Evolutionary conservation across 2,329 filamentous ascomycete species (phyloP).

Genomic region (Ophiocordyceps camponoti-floridani): DNA sequence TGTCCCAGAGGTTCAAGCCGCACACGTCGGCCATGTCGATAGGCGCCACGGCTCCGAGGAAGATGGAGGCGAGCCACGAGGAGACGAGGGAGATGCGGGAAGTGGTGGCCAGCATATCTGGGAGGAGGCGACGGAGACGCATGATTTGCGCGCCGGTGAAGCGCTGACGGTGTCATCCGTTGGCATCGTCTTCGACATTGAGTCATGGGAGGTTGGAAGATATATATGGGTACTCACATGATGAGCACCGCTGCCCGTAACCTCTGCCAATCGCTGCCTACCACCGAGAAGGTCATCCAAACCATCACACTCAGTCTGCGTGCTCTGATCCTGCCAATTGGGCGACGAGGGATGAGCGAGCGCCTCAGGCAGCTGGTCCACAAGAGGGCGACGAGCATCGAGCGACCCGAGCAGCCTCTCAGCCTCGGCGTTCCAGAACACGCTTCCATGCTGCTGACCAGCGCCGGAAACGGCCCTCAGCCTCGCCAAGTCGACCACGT

Average conservation of each 20-base stretch:
- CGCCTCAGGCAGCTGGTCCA: conserved; percentile 53
- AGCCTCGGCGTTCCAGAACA: conserved; percentile 70
- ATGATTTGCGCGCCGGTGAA: conserved; percentile 98
- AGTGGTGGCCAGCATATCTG: conserved; percentile 65
- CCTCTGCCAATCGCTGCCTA: conserved; percentile 50
- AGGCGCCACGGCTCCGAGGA: conserved; percentile 70
- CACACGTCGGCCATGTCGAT: conserved; percentile 91
- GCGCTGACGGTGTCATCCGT: conserved; percentile 31
- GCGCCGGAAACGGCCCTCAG: conserved; percentile 77
- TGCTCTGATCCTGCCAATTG: conserved; percentile 97
- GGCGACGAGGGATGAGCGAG: conserved; percentile 79
- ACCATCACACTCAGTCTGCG: conserved; percentile 74
- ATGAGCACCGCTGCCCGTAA: conserved; percentile 84
- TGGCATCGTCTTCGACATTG: not conserved
- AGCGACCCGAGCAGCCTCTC: conserved; percentile 44
- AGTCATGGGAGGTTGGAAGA: too few species aligned
- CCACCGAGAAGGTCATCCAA: conserved; percentile 61
- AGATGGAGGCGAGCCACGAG: conserved; percentile 81
- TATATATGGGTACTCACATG: conserved; percentile 53
- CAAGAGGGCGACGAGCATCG: conserved; percentile 40
- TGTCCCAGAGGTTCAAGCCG: conserved; percentile 95
- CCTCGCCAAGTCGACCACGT: conserved; percentile 40
- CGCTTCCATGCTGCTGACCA: conserved; percentile 93
- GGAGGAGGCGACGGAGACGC: conserved; percentile 63
- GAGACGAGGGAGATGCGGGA: conserved; percentile 83